A percentile compares a stretch with the other conserved stretches of the same genome.
These are phyloP conservation scores for Fistulifera solaris DNA, from an alignment of 108 stramenopile species.

Conservation along the genomic window DNA sequence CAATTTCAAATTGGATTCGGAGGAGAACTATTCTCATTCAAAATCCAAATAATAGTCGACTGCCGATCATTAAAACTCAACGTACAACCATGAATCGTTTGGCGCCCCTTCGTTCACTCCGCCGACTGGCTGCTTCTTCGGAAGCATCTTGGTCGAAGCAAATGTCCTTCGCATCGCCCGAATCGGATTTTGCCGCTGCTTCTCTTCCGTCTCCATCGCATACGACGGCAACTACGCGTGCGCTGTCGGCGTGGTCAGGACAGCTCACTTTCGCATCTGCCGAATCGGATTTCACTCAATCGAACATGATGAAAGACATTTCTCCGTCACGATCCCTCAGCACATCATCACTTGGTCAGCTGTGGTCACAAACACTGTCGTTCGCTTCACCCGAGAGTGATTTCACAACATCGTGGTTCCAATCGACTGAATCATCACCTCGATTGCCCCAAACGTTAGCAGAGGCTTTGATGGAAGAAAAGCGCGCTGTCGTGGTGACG, in stretches of 20 bases:
- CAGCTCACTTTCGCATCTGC: background rate
- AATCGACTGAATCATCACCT: background rate
- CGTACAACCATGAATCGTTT: no score
- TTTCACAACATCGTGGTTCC: background rate
- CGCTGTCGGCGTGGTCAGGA: background rate
- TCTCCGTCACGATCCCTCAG: no score
- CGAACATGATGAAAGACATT: no score
- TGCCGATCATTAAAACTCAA: no score
- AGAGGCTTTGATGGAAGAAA: slow-evolving; percentile 6
- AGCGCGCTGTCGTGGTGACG: slow-evolving; percentile 5
- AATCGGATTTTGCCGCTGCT: slow-evolving; percentile 4
- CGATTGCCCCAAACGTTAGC: slow-evolving; percentile 4
- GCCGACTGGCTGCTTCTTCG: no score
- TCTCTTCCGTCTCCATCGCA: background rate
- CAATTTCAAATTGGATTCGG: no score
- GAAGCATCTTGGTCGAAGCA: slow-evolving; percentile 6
- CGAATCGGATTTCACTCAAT: no score
- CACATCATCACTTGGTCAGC: no score
- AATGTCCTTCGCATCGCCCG: slow-evolving; percentile 11
- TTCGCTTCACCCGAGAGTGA: slow-evolving; percentile 3
- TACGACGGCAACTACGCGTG: background rate
- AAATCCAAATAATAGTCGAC: no score
- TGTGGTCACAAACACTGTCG: background rate
- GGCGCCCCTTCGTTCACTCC: no score
- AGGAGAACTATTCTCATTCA: no score